Conservation (phyloP, 164 flowering plant species). For the Berberis vulgaris region DNA sequence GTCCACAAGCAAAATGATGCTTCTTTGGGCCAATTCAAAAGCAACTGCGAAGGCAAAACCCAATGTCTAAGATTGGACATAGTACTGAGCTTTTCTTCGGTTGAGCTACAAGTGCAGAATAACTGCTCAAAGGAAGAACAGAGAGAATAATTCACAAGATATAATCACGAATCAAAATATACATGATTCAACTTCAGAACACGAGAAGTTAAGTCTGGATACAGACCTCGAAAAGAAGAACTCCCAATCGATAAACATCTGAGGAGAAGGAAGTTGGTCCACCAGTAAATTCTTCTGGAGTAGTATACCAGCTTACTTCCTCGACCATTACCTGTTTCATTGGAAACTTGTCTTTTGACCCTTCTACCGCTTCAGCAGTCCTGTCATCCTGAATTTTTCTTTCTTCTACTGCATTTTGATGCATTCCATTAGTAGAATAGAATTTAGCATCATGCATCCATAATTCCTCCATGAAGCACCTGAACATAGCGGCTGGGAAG, state of each 20-base stretch:
- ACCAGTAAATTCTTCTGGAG: conserved; percentile 84
- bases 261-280: conserved; percentile 66
- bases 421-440: conserved; percentile 24
- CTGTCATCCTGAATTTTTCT: conserved; percentile 15
- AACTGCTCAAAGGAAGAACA: conserved; percentile 39
- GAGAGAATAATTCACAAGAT: not conserved
- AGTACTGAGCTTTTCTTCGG: conserved; percentile 73
- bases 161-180: not conserved
- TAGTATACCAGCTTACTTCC: conserved; percentile 84
- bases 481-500: not conserved
- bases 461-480: conserved; percentile 24
- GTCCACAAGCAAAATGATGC: conserved; percentile 96
- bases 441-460: conserved; percentile 48
- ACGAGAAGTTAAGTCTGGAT: not conserved
- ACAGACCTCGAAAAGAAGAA: conserved; percentile 91
- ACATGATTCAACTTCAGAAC: not conserved
- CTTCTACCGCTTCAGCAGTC: conserved; percentile 27
- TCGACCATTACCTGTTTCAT: conserved; percentile 60
- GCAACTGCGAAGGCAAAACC: conserved; percentile 85
- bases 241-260: conserved; percentile 79
- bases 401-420: conserved; percentile 18
- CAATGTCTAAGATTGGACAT: conserved; percentile 90
- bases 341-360: conserved; percentile 46
- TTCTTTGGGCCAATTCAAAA: conserved; percentile 89
- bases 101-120: conserved; percentile 63